Conservation (phyloP, 495 filamentous ascomycete species). For the Symbiotaphrina buchneri region DNA sequence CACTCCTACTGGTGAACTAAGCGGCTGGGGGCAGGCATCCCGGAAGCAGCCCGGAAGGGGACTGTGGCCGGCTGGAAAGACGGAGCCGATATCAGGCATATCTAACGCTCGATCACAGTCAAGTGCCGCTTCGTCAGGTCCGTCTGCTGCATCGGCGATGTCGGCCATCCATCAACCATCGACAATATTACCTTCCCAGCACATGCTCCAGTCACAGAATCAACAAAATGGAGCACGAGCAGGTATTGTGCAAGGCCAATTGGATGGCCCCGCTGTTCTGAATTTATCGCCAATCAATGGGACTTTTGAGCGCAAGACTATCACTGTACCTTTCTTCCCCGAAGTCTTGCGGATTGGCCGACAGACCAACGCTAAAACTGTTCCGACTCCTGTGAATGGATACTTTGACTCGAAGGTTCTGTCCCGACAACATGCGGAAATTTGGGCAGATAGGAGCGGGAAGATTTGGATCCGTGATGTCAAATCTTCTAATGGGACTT, state of each 20-base stretch:
- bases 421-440: conserved; percentile 85
- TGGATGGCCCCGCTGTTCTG: conserved; percentile 49
- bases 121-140: conserved; percentile 36
- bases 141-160: conserved; percentile 41
- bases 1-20: conserved; percentile 15
- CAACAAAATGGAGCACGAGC: conserved; percentile 43
- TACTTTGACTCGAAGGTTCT: conserved; percentile 97
- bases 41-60: conserved; percentile 43
- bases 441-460: conserved; percentile 77
- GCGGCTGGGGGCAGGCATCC: conserved; percentile 25
- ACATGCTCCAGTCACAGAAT: conserved; percentile 28
- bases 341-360: conserved; percentile 82
- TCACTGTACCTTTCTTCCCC: conserved; percentile 70
- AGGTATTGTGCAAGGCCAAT: conserved; percentile 23
- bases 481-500: conserved; percentile 95
- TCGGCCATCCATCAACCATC: conserved; percentile 56
- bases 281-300: conserved; percentile 72
- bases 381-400: conserved; percentile 73
- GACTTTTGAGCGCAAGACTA: conserved; percentile 92
- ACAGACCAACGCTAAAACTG: conserved; percentile 89
- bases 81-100: conserved; percentile 40
- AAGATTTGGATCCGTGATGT: conserved; percentile 94
- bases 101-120: conserved; percentile 37
- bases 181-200: conserved; percentile 49
- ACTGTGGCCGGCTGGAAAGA: conserved; percentile 50